Evolutionary conservation across 148 eudicot genomes (phyloP), one percentile per base, ranked within the genome.

Genomic region (Cornus controversa): DNA sequence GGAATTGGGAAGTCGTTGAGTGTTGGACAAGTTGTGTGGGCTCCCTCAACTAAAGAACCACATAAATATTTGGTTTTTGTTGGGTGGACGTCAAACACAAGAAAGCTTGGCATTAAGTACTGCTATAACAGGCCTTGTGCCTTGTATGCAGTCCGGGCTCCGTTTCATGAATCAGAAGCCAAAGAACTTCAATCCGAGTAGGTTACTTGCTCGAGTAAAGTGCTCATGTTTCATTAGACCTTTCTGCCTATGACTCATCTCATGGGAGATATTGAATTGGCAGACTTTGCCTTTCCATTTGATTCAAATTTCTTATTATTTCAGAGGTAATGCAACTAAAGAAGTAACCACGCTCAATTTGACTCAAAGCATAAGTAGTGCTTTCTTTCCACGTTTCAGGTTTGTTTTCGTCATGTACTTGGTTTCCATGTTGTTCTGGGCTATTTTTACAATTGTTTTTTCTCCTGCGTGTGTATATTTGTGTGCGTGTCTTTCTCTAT

Each of bases 21-120:
- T 77, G 90, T 78, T 71, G 99, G 99, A 63, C 98, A 96, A 85
- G 97, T 91, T 79, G 76, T 91, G 28, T 96, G 99, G 99, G 90
- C 94, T 80, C 99, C 97, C 37, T 70, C 87, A 31, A 76, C 77
- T 40, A 66, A 88, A 77, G 83, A 71, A 80, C 79, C 81, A 71
- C 75, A 82, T 57, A 81, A 89, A 54, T 83, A 89, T 77, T 86
- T 96, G 72, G 88, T 96, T 78, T 93, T 96, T 85, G 99, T 92
- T 82, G 98, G 97, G 37, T 94, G 98, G 98, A 83, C 90, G 37
- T 83, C 90, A 40, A 79, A 79, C 15, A 67, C 72, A 1, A 90
- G 98, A 84, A 94, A 94, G 84, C 89, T 94, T 53, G 98, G 98
- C 54, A 92, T 94, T 67, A 92, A 88, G 75, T 89, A 87, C 76